These are phyloP conservation scores for Dendrobium huoshanense DNA, from an alignment of 106 monocot species.

Conservation along the genomic window DNA sequence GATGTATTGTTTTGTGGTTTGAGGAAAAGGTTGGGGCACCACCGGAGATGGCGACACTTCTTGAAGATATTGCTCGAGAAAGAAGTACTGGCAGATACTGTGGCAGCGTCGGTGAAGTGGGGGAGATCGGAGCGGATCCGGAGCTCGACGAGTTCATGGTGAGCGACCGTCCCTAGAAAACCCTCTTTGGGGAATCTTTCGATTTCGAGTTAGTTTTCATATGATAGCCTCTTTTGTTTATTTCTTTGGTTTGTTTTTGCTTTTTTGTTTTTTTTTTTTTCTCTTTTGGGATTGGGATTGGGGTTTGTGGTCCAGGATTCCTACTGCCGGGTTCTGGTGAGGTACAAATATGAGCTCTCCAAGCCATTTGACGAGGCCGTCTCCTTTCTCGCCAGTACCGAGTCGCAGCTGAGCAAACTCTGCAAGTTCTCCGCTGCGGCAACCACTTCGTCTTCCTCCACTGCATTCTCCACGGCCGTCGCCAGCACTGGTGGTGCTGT, in stretches of 20 bases:
- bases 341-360: slow-evolving; percentile 60
- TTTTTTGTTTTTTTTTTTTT: slow-evolving; percentile 1
- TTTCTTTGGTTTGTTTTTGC: neutral
- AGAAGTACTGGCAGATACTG: neutral
- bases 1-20: neutral
- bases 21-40: slow-evolving; percentile 85
- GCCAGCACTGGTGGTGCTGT: neutral
- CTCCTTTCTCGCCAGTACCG: slow-evolving; percentile 44
- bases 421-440: slow-evolving; percentile 19
- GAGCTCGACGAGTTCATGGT: slow-evolving; percentile 99
- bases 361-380: slow-evolving; percentile 55
- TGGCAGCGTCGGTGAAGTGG: neutral
- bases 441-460: slow-evolving; percentile 3
- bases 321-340: slow-evolving; percentile 41
- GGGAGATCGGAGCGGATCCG: slow-evolving; percentile 68
- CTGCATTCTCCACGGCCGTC: slow-evolving; percentile 15
- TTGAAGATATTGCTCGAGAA: slow-evolving; percentile 62
- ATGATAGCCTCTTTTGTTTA: neutral
- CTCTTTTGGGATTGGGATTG: neutral
- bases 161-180: neutral
- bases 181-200: no score
- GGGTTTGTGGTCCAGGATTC: slow-evolving; percentile 24
- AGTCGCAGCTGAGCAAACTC: slow-evolving; percentile 49
- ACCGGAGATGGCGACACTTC: slow-evolving; percentile 54
- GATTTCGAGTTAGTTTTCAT: neutral